Percentiles rank a stretch among this genome's conserved stretches.
Evolutionary conservation across 1,284 basidiomycete genomes (phyloP).

Genomic region (Malassezia vespertilionis): DNA sequence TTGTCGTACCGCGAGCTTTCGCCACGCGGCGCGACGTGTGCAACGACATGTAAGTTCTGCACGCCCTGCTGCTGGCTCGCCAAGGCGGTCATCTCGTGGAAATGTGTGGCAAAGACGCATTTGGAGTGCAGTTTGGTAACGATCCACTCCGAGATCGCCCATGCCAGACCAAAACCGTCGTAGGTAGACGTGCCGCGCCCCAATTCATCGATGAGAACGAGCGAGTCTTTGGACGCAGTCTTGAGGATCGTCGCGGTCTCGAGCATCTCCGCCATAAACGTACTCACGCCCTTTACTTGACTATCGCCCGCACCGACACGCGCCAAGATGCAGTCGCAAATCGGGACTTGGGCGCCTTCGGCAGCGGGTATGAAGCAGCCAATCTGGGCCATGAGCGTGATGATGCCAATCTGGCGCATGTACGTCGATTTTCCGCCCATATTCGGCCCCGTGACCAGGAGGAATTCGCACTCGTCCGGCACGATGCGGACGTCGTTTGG

Average conservation of each 20-base stretch:
- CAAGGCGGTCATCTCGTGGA: constrained; percentile 88
- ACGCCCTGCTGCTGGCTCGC: constrained; percentile 76
- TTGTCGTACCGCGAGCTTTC: constrained; percentile 55
- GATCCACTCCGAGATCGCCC: constrained; percentile 96
- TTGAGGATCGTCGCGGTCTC: constrained; percentile 91
- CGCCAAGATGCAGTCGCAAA: constrained; percentile 92
- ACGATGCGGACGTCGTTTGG: constrained; percentile 86
- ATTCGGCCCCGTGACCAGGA: constrained; percentile 62
- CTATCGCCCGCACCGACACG: constrained; percentile 95
- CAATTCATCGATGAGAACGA: constrained; percentile 97
- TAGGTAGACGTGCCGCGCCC: constrained; percentile 97
- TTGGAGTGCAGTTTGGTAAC: constrained; percentile 67
- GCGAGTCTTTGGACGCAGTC: constrained; percentile 74
- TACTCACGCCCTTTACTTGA: constrained; percentile 92
- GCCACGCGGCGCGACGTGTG: constrained; percentile 61
- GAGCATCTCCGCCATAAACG: constrained; percentile 99
- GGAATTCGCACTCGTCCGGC: constrained; percentile 65
- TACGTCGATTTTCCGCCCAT: constrained; percentile 35
- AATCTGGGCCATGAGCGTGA: constrained; percentile 85
- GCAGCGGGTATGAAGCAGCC: constrained; percentile 77
- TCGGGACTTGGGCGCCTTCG: constrained; percentile 63
- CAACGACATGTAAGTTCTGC: constrained; percentile 89
- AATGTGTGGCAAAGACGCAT: constrained; percentile 89
- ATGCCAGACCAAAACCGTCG: constrained; percentile 95
- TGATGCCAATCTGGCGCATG: constrained; percentile 65